Percentiles rank a stretch among this genome's conserved stretches.
Conservation (phyloP, 176 grass and related monocot genomes). For the Saccharum officinarum region DNA sequence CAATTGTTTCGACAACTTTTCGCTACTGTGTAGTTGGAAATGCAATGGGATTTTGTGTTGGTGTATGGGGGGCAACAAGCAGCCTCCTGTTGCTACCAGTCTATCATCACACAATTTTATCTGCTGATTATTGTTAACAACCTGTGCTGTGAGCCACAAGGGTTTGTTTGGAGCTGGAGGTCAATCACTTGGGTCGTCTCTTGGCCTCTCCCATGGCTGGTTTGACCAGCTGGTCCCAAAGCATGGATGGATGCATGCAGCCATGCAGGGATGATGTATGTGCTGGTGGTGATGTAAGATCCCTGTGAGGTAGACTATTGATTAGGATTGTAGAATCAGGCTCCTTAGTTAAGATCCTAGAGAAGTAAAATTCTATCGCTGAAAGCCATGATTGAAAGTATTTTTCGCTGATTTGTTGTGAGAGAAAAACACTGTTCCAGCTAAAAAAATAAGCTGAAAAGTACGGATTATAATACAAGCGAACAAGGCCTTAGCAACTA, state of each 20-base stretch:
- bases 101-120: conserved; percentile 1
- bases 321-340: background rate
- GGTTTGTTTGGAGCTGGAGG: background rate
- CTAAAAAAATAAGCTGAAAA: too few relatives aligned
- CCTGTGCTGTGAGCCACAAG: background rate
- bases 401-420: too few relatives aligned
- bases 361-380: background rate
- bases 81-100: background rate
- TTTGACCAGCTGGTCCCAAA: background rate
- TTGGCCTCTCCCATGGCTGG: background rate
- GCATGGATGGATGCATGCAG: background rate
- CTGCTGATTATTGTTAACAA: background rate
- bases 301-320: background rate
- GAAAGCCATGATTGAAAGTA: too few relatives aligned
- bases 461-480: too few relatives aligned
- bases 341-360: background rate
- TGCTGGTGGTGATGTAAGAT: background rate
- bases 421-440: too few relatives aligned
- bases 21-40: background rate
- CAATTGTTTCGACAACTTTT: background rate
- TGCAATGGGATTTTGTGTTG: background rate
- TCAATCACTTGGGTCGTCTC: background rate
- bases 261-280: background rate
- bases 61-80: background rate
- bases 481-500: background rate